Evolutionary conservation across 2,329 filamentous ascomycete genomes (phyloP), one percentile per base, ranked within the genome.

Genomic region (Bertia moriformis): DNA sequence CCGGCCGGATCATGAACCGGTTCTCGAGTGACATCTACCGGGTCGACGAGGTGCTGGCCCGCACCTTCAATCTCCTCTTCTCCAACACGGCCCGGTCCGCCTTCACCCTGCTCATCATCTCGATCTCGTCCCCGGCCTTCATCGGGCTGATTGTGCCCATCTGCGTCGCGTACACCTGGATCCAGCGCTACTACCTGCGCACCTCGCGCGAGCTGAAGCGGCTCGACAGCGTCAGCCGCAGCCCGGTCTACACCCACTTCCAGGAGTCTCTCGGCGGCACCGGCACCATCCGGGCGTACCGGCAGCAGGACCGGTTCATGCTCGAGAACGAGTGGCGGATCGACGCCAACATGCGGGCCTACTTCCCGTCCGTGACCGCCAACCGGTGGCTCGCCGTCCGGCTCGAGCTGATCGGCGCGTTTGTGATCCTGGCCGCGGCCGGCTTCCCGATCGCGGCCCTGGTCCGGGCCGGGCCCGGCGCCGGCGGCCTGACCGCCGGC

Each of bases 51-150:
- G 83, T 96, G 32, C 72, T 98, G 49, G 89, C 91, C 45, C 80
- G 93, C 46, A 93, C 88, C 13, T 98, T 98, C 67, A 96, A 96
- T 60, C 95, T 96, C 88, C 65, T 89, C 44, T 89, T 91, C 52
- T 76, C 78, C 50, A 89, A 89, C 51, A 64, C 73, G 22, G 80
- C 78, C 39, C 73, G 74, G 44, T 85, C 83, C 10, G 63, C 74
- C n/a, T 95, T 95, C 60, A 98, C 86, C 4, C 69, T 98, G 46
- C 71, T 75, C 32, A 78, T 98, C 52, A 93, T 98, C 48, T 84
- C 83, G 13, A 68, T 78, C 33, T 67, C 84, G 3, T 91, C 83
- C 1, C 91, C 91, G 10, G 69, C 73, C 4, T 96, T 98, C 55
- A 58, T 87, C 39, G 65, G 78, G 10, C 57, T 96, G 42, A 88